Evolutionary conservation across 441 rosid genomes (phyloP), one percentile per base, ranked within the genome.

Genomic region (Hura crepitans): DNA sequence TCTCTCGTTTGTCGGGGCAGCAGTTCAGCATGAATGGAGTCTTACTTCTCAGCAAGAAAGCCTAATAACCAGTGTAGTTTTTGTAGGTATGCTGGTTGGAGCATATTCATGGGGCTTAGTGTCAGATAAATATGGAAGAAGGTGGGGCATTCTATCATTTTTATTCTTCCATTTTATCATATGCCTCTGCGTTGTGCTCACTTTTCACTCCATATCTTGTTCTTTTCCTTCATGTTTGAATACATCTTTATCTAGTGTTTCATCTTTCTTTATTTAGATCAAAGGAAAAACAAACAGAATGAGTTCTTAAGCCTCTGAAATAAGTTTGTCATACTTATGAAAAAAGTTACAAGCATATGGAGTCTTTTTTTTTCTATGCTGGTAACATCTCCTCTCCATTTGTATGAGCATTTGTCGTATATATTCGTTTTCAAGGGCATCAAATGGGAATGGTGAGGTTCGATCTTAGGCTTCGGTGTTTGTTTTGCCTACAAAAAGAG

Each of bases 31-130:
- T 7, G 68, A 77, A 0, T 94, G 99, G 99, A 75, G 55, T 74
- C 96, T 94, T 67, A 83, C 96, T 70, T 72, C 99, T 27, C 75
- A 80, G 28, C 78, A 90, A 74, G 94, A 94, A 72, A 90, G 97
- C 79, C 72, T 90, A 0, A 80, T 94, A 47, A 87, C 97, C 35
- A 92, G 85, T 39, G 86, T 84, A 10, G 97, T 94, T 70, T 94
- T 94, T 78, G 87, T 83, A 61, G 99, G 99, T 13, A 94, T 92
- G 97, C 85, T 94, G 39, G 65, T 89, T 51, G 99, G 99, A 50
- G 89, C 97, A 25, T 92, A 87, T 80, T 78, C 96, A 6, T 94
- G 96, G 99, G 99, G 99, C 65, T 69, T 89, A 13, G 83, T 94
- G 69, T 86, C 99, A 3, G 99, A 94, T 61, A 85, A 82, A 76